Evolutionary conservation across 2,329 filamentous ascomycete genomes (phyloP), one percentile per base, ranked within the genome.

Genomic region (Beauveria bassiana): DNA sequence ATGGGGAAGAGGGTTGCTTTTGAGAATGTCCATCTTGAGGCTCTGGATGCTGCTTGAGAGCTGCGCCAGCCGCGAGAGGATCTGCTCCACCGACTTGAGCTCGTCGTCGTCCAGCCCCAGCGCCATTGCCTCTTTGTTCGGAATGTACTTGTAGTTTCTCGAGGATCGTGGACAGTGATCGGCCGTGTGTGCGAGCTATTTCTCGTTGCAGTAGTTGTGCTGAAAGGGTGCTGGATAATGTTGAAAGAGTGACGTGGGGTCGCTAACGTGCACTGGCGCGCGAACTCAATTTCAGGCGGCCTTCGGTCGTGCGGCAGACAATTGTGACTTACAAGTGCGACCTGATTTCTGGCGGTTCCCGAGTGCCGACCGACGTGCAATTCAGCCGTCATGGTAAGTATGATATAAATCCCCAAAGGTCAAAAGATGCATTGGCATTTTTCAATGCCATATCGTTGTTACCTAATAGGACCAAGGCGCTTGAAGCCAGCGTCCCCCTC

Each of bases 31-130:
- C 65, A 78, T 75, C 66, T 84, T 82, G 24, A 92, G 76, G 46
- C 86, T 88, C 62, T 77, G 80, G 22, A 93, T 83, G 67, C 84
- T 90, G 71, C 82, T 86, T 4, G 86, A 84, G 26, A 93, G 81
- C 69, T 90, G 86, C 51, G 80, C 80, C 24, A 92, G 79, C 31
- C 87, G 82, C 68, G 86, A 83, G 46, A 89, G 84, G 31, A 86
- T 85, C 73, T 88, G 83, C 69, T 93, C 89, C 28, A 93, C 81
- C 46, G 83, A 80, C 74, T 87, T 89, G 66, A 86, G 76, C 72
- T 88, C 85, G 22, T 86, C 84, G 31, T 78, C 77, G 40, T 77
- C 78, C 34, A 86, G 73, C 38, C 78, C 78, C n/a, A 85, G 75
- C 26, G 74, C 73, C 75, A 77, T 77, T 47, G 46, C 22, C 22